Evolutionary conservation across 352 stramenopile genomes (phyloP).

Genomic region (Phytophthora meadii): DNA sequence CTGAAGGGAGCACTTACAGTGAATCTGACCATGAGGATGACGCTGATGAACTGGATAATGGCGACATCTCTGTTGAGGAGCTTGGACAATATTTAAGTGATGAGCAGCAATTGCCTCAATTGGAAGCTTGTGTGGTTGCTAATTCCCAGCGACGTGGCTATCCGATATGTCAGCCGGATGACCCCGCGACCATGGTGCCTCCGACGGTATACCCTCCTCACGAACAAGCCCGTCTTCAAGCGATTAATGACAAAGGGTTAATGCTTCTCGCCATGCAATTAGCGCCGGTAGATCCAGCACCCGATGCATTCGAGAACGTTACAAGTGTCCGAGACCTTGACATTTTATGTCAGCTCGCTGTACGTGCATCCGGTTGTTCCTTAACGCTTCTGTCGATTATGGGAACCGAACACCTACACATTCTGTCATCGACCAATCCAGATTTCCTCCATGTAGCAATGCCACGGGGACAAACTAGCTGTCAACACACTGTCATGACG

Average conservation of each 20-base stretch:
- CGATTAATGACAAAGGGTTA: constrained; percentile 12
- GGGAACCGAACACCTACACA: constrained; percentile 21
- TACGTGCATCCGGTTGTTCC: constrained; percentile 18
- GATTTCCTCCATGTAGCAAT: constrained; percentile 17
- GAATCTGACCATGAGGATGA: constrained; percentile 21
- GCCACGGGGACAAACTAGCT: constrained; percentile 30
- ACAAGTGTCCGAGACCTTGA: constrained; percentile 19
- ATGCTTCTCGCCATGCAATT: constrained; percentile 18
- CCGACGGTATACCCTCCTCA: constrained; percentile 36
- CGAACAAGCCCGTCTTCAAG: constrained; percentile 45
- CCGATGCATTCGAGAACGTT: constrained; percentile 6
- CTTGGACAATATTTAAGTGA: constrained; percentile 23
- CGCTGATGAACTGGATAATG: constrained; percentile 9
- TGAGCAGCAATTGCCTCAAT: constrained; percentile 6
- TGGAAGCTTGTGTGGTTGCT: constrained; percentile 28
- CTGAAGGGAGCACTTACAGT: constrained; percentile 1
- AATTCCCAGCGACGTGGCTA: constrained; percentile 49
- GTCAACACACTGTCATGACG: constrained; percentile 36
- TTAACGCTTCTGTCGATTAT: constrained; percentile 34
- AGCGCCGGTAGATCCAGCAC: constrained; percentile 15
- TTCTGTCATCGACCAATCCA: constrained; percentile 27
- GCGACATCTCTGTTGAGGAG: constrained; percentile 18
- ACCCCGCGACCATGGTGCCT: constrained; percentile 12
- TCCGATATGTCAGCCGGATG: constrained; percentile 28
- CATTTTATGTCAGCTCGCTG: constrained; percentile 32